Evolutionary conservation across 164 flowering plant genomes (phyloP).

Genomic region (Macadamia integrifolia): DNA sequence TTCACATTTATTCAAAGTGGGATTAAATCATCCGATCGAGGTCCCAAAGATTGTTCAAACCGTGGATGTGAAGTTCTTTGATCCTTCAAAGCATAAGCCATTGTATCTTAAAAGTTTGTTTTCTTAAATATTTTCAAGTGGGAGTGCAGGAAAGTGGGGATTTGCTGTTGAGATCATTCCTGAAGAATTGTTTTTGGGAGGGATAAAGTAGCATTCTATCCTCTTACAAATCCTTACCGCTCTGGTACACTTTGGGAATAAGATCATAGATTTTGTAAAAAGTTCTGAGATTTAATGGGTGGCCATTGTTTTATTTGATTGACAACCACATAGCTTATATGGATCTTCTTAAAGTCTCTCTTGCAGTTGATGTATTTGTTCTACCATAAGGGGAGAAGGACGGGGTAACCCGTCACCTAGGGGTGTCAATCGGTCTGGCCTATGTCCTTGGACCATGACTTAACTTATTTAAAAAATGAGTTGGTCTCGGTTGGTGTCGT

Average conservation of each 20-base stretch:
- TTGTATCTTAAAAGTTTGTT: slow-evolving; percentile 44
- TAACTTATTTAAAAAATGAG: too few species aligned
- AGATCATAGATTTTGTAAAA: slow-evolving; percentile 50
- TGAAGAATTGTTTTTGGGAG: slow-evolving; percentile 44
- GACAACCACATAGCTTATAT: slow-evolving; percentile 56
- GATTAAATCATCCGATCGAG: slow-evolving; percentile 49
- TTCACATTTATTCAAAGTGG: slow-evolving; percentile 53
- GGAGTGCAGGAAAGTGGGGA: slow-evolving; percentile 88
- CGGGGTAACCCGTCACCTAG: slow-evolving; percentile 52
- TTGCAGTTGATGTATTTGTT: slow-evolving; percentile 67
- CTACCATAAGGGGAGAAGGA: slow-evolving; percentile 78
- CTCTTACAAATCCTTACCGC: slow-evolving; percentile 64
- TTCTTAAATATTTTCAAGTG: slow-evolving; percentile 78
- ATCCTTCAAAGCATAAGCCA: slow-evolving; percentile 48
- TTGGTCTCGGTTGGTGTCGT: too few species aligned
- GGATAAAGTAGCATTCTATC: slow-evolving; percentile 50
- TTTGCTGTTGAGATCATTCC: slow-evolving; percentile 56
- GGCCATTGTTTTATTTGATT: slow-evolving; percentile 57
- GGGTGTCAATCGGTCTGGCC: too few species aligned
- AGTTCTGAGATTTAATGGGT: slow-evolving; percentile 37
- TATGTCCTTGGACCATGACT: too few species aligned
- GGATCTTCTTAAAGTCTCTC: slow-evolving; percentile 58
- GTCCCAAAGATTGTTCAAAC: slow-evolving; percentile 67
- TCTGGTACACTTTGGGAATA: slow-evolving; percentile 49
- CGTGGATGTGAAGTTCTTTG: slow-evolving; percentile 59